Percentiles rank a stretch among this genome's conserved stretches.
phyloP scores from a whole-genome alignment of 2,329 filamentous ascomycete species.

The Fusarium pseudonygamai region DNA sequence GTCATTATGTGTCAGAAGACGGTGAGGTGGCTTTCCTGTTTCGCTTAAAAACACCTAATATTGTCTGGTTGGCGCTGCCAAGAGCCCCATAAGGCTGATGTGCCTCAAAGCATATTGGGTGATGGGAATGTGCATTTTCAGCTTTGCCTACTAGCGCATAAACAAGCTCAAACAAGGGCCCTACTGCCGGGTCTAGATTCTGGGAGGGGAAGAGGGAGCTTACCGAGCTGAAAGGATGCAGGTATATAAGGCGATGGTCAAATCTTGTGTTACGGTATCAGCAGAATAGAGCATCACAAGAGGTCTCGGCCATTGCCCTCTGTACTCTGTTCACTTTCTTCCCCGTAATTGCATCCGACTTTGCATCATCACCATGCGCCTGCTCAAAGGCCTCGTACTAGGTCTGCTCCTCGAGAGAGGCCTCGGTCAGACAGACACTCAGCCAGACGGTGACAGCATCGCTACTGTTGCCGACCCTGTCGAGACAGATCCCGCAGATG shows the following conservation, averaged over 20 bases:
- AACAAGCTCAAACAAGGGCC: background rate
- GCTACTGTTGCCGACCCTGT: background rate
- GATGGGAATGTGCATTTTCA: background rate
- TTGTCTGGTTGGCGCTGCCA: background rate
- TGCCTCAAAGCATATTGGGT: background rate
- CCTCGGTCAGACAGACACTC: background rate
- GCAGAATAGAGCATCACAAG: background rate
- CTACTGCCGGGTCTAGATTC: background rate
- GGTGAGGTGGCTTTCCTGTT: background rate
- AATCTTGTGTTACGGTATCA: background rate
- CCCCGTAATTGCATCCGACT: no score
- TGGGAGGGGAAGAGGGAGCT: background rate
- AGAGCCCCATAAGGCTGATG: constrained; percentile 10
- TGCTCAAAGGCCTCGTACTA: constrained; percentile 1
- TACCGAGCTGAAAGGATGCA: background rate
- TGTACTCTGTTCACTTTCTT: no score
- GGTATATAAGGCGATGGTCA: background rate
- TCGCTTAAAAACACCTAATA: background rate
- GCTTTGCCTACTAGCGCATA: background rate
- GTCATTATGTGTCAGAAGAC: background rate
- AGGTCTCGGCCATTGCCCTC: no score
- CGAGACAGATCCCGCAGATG: background rate
- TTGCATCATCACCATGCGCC: background rate
- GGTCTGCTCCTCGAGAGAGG: background rate
- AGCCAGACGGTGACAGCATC: background rate